These are phyloP conservation scores for Epichloe gansuensis DNA, from an alignment of 2,329 filamentous ascomycete genomes.

Conservation along the genomic window DNA sequence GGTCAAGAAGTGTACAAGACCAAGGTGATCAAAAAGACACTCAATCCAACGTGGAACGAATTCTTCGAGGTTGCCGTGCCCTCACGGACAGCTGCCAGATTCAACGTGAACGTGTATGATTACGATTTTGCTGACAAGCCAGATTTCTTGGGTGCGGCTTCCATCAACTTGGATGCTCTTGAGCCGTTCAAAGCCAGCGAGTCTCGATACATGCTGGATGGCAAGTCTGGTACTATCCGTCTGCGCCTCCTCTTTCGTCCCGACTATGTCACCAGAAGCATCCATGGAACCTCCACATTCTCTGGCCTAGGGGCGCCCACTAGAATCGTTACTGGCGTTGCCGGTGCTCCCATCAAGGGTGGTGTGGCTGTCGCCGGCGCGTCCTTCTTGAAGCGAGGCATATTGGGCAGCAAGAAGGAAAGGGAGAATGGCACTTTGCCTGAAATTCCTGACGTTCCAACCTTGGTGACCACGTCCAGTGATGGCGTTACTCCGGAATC, in stretches of 20 bases:
- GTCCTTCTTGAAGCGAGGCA: conserved; percentile 76
- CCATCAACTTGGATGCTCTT: conserved; percentile 63
- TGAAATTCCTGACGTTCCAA: conserved; percentile 28
- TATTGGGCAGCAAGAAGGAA: conserved; percentile 60
- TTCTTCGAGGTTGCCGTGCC: conserved; percentile 76
- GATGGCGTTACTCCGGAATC: conserved; percentile 24
- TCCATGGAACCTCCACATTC: conserved; percentile 88
- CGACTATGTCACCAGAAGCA: conserved; percentile 73
- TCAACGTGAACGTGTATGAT: conserved; percentile 75
- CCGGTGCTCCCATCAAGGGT: conserved; percentile 87
- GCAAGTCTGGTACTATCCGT: conserved; percentile 74
- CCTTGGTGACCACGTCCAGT: conserved; percentile 12
- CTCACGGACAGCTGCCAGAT: conserved; percentile 73
- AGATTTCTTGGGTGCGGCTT: conserved; percentile 69
- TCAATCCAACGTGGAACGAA: conserved; percentile 92
- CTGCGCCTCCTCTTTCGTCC: conserved; percentile 85
- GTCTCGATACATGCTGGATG: conserved; percentile 62
- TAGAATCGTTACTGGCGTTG: conserved; percentile 70
- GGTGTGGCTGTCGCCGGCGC: conserved; percentile 68
- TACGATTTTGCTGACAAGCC: conserved; percentile 96
- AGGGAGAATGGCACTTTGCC: conserved; percentile 39
- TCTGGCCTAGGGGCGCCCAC: conserved; percentile 76
- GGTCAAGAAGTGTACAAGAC: conserved; percentile 89
- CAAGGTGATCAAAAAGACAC: conserved; percentile 90
- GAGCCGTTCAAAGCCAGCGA: conserved; percentile 79